Evolutionary conservation across 2,329 filamentous ascomycete species (phyloP).

Genomic region (Erysiphe neolycopersici): DNA sequence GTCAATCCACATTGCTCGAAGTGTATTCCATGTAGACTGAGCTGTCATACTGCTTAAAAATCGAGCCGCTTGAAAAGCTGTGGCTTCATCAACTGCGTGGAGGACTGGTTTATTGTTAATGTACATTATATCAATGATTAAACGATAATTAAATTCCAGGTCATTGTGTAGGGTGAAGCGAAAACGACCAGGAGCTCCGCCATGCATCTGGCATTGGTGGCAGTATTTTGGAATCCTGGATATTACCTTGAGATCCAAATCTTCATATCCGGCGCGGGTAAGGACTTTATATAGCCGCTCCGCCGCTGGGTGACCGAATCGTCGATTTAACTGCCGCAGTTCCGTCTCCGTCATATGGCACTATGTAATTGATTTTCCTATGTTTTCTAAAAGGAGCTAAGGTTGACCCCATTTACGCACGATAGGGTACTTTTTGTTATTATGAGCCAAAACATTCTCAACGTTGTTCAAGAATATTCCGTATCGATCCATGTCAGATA

Average conservation of each 20-base stretch:
- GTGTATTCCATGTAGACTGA: neutral
- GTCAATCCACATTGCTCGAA: constrained; percentile 1
- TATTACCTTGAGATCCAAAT: neutral
- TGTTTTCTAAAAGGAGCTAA: neutral
- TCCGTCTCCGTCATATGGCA: neutral
- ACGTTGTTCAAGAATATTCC: too few species aligned
- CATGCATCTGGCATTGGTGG: neutral
- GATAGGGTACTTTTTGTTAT: too few species aligned
- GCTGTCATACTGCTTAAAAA: neutral
- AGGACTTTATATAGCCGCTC: too few species aligned
- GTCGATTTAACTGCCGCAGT: neutral
- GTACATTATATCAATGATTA: neutral
- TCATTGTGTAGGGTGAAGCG: neutral
- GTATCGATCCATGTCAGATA: too few species aligned
- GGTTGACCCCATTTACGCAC: too few species aligned
- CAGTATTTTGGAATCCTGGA: neutral
- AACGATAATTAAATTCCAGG: neutral
- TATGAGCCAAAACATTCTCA: too few species aligned
- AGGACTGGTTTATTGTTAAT: neutral
- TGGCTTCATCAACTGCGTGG: neutral
- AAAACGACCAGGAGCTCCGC: neutral
- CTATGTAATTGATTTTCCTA: neutral
- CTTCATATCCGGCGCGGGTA: too few species aligned
- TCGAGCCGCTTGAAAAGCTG: neutral
- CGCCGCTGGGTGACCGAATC: too few species aligned